Evolutionary conservation across 306 rosid species (phyloP).

Genomic region (Leucaena leucocephala): DNA sequence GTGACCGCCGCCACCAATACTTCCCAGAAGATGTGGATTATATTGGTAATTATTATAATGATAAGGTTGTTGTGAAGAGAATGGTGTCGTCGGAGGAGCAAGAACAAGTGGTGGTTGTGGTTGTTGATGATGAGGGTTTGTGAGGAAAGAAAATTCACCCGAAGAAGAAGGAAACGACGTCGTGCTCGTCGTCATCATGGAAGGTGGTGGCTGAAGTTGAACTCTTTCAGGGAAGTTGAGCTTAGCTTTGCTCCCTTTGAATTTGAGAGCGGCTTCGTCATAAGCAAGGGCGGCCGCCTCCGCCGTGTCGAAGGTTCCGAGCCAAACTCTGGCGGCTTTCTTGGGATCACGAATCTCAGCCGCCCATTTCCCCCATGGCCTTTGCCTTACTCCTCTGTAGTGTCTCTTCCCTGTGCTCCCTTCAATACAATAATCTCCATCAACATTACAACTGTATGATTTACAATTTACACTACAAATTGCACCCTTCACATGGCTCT

Average conservation of each 20-base stretch:
- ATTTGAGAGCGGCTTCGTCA: conserved; percentile 81
- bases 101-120: neutral
- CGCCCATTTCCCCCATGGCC: conserved; percentile 97
- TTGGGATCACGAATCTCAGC: conserved; percentile 90
- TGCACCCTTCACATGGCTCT: neutral
- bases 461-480: too few relatives aligned
- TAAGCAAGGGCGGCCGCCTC: conserved; percentile 88
- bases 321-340: conserved; percentile 87
- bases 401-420: conserved; percentile 57
- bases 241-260: conserved; percentile 95
- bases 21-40: conserved; percentile 28
- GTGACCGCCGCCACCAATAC: neutral
- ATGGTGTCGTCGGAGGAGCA: neutral
- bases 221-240: conserved; percentile 87
- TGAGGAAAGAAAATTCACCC: conserved; percentile 37
- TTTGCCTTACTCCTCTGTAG: conserved; percentile 89
- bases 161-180: neutral
- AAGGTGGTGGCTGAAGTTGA: conserved; percentile 36
- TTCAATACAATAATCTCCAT: neutral
- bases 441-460: too few relatives aligned
- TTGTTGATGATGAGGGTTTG: conserved; percentile 32
- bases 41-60: conserved; percentile 29
- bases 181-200: neutral
- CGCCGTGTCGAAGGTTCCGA: conserved; percentile 82
- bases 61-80: conserved; percentile 38